phyloP scores from a whole-genome alignment of 768 basidiomycete species.

The Agaricus blazei region DNA sequence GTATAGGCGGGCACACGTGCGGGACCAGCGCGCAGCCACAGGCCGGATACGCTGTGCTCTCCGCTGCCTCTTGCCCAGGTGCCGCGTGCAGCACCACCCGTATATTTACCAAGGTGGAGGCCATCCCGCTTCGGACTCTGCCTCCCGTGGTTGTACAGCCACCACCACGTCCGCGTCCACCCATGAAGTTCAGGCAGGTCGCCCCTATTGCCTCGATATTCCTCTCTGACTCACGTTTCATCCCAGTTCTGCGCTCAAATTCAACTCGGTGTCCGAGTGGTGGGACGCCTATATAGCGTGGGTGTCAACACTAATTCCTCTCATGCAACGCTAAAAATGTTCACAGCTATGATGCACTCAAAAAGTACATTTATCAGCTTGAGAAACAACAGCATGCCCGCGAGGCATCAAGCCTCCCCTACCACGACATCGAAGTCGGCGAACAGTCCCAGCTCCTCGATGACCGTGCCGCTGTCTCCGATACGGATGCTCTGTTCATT shows the following conservation, averaged over 20 bases:
- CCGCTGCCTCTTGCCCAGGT: neutral
- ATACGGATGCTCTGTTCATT: constrained; percentile 58
- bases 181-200: constrained; percentile 61
- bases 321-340: neutral
- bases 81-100: neutral
- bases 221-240: neutral
- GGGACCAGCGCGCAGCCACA: no score
- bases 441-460: constrained; percentile 56
- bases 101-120: constrained; percentile 26
- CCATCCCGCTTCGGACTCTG: constrained; percentile 32
- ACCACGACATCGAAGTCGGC: constrained; percentile 57
- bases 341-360: constrained; percentile 78
- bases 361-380: constrained; percentile 80
- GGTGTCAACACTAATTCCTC: constrained; percentile 22
- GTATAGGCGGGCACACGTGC: no score
- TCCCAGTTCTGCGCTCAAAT: constrained; percentile 74
- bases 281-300: constrained; percentile 89
- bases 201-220: neutral
- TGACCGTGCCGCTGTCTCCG: constrained; percentile 21
- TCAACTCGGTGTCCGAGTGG: constrained; percentile 90
- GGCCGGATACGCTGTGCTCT: neutral
- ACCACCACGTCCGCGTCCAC: constrained; percentile 17
- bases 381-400: constrained; percentile 68
- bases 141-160: constrained; percentile 9
- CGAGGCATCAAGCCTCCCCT: constrained; percentile 16